Evolutionary conservation across 768 basidiomycete species (phyloP).

Genomic region (Rossbeevera mucosa): DNA sequence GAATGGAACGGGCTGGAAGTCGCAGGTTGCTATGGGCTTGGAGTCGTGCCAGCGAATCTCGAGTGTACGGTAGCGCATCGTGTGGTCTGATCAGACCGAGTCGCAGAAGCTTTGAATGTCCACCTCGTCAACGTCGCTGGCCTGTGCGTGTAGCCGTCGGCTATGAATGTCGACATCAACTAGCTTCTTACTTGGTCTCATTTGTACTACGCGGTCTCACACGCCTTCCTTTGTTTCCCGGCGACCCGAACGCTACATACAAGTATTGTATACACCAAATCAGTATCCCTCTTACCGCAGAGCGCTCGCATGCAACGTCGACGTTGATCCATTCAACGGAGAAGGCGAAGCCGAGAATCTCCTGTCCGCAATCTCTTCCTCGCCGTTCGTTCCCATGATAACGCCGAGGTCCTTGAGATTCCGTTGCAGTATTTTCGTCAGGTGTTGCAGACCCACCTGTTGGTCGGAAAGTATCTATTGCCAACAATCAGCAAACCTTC

Average conservation of each 20-base stretch:
- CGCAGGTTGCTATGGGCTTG: conserved; percentile 93
- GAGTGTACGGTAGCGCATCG: conserved; percentile 83
- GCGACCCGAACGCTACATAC: conserved; percentile 7
- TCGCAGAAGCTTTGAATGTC: background rate
- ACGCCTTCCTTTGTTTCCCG: conserved; percentile 16
- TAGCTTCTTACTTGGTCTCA: conserved; percentile 4
- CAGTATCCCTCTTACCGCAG: conserved; percentile 16
- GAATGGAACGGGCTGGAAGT: conserved; percentile 84
- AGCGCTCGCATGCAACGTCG: conserved; percentile 24
- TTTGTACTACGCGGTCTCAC: conserved; percentile 19
- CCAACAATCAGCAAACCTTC: background rate
- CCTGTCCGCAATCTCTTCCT: conserved; percentile 28
- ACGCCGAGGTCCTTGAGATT: conserved; percentile 62
- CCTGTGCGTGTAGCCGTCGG: conserved; percentile 1
- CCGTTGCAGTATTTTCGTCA: conserved; percentile 69
- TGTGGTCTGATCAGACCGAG: background rate
- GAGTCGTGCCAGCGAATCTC: conserved; percentile 97
- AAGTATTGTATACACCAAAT: conserved; percentile 5
- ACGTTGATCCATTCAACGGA: conserved; percentile 21
- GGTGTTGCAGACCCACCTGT: conserved; percentile 74
- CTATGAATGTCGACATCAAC: conserved; percentile 1
- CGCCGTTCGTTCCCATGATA: conserved; percentile 49
- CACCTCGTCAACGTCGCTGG: conserved; percentile 8
- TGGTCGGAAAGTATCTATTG: conserved; percentile 68
- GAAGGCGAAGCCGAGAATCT: conserved; percentile 19